Evolutionary conservation across 352 stramenopile genomes (phyloP), one percentile per base, ranked within the genome.

Genomic region (Globisporangium orthogonon): DNA sequence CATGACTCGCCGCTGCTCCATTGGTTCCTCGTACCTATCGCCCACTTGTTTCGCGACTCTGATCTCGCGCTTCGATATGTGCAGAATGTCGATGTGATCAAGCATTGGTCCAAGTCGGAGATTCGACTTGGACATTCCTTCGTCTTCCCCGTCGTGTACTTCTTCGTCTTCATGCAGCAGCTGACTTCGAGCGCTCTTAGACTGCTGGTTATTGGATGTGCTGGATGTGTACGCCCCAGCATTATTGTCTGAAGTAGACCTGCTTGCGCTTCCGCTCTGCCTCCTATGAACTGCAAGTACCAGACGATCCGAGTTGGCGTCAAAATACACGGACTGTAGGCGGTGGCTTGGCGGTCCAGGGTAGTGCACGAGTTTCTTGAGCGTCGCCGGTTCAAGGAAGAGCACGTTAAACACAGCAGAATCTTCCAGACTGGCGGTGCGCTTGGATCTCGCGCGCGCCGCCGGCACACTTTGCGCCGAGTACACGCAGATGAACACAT

Each of bases 401-500:
- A 86, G 48, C 4, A 91, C 65, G 17, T 58, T 70, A 52, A 82
- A 84, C 31, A 54, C 65, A 2, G 66, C 56, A 4, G 37, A 30
- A 3, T 30, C 18, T 9, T 14, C 48, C 18, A 31, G 30, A 0
- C 52, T 53, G 7, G 15, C 29, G 3, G 29, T 0, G 2, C 62
- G 44, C 52, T 51, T 51, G 40, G 50, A 29, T 35, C 61, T 48
- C 30, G 35, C 9, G n/a, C 41, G 56, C n/a, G 37, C 60, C n/a
- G 53, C 14, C 5, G 33, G 15, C 17, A 56, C 28, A 9, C 61
- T 29, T 41, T 69, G 39, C 18, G 65, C 61, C 11, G 54, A 75
- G 56, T 86, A 88, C 10, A 88, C 73, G 48, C 78, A 88, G 14
- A 92, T 37, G 46, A 82, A 90, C 37, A 86, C 71, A 54, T 90